Base-by-base conservation (phyloP, 23 red algal species). In the Gracilaria domingensis region DNA sequence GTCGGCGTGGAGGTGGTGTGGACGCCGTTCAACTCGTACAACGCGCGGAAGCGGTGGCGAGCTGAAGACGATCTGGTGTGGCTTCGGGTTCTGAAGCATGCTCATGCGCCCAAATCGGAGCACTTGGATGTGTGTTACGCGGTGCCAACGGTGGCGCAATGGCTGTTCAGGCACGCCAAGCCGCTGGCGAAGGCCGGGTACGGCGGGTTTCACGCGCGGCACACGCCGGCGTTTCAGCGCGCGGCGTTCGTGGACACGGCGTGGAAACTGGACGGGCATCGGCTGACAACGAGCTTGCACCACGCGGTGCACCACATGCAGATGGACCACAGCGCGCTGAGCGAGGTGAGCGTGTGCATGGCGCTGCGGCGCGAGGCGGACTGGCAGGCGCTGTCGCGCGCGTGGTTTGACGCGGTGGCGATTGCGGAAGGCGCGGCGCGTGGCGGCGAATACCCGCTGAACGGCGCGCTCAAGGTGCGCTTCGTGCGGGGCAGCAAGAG, bases 1-100 rank as follows among this genome's bases (percentile, higher is more conserved):
- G 59, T 58, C 47, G 37, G 67, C 0, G 66, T 78, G 45, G 67
- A 88, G 44, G 34, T 88, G 25, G 49, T 75, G 16, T 88, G 84
- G 84, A 34, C 20, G 8, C 84, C 84, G 39, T 88, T 88, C 66
- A 88, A 88, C 39, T 75, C 66, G 26, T 88, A 70, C 53, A 49
- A 50, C 30, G 0, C 44, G 30, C 53, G 66, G 23, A 73, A 57
- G 37, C 40, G 49, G 70, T 88, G 84, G 84, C 55, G 67, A 6
- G 67, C 70, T 13, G 67, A 88, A 26, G 71, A 76, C 18, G 84
- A 88, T 5, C 29, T 76, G 5, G 47, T 72, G 17, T 88, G 84
- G 81, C 51, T 85, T 18, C 59, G 81, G 20, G 65, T 69, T 0
- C 64, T 65, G 36, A 69, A 85, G 64, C 28, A 42, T 33, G 60